Evolutionary conservation across 176 grass and related monocot genomes (phyloP), one percentile per base, ranked within the genome.

Genomic region (Otatea glauca): DNA sequence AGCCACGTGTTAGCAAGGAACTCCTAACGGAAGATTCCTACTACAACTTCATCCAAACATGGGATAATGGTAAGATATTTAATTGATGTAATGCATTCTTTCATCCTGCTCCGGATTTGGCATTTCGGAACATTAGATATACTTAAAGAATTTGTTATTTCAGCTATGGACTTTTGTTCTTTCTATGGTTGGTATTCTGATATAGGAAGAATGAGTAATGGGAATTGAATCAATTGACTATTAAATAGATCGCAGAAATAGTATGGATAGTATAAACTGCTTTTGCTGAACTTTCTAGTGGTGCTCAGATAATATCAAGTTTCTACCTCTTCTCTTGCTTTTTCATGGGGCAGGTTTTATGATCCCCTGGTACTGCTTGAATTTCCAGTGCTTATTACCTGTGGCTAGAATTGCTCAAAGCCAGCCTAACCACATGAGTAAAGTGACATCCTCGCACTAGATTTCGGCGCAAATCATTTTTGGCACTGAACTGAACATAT

Each of bases 1-100:
- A 99, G 43, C 97, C 97, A 41, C 88, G 86, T 32, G 88, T 94
- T 80, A 96, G 84, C 76, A 86, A 92, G 66, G 97, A 96, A 86
- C 93, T 96, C 45, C 76, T 94, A 62, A 68, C 68, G 13, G 81
- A 92, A 35, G 87, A 94, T 71, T 79, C 88, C 16, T 89, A 70
- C 86, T 86, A 89, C 64, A 77, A 90, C 63, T 95, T 91, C 17
- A 75, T 94, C 70, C 91, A 94, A 88, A 96, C 96, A 68, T 99
- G 97, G 97, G 89, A 92, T 91, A 65, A 96, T 88, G 97, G 97
- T 99, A 82, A 84, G 88, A 70, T 17, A 48, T 29, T 87, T 86
- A 70, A 65, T 54, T 69, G 21, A 74, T 59, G n/a, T 32, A 61
- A 69, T 70, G 50, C 24, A 7, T 32, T 60, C 21, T 66, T 80